These are phyloP conservation scores for Coprinopsis sp. DNA, from an alignment of 768 basidiomycete genomes.

Conservation along the genomic window DNA sequence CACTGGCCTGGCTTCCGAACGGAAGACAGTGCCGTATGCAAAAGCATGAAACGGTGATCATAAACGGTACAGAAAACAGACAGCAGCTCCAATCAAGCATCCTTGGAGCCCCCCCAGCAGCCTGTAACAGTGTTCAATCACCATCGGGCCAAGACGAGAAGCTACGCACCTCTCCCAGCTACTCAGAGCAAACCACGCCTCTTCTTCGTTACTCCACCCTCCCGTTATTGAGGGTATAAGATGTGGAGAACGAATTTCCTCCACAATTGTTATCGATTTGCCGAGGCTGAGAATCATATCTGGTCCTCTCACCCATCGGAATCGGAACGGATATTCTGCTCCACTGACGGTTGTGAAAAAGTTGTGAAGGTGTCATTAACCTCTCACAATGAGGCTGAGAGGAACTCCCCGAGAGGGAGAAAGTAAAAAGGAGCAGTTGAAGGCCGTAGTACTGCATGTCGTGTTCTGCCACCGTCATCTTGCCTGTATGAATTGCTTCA, in stretches of 20 bases:
- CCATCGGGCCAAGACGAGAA: not conserved
- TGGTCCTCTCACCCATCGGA: slow-evolving; percentile 75
- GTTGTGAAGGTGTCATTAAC: too few relatives aligned
- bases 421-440: too few relatives aligned
- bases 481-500: too few relatives aligned
- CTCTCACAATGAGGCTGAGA: too few relatives aligned
- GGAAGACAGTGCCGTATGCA: too few relatives aligned
- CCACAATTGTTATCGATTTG: slow-evolving; percentile 26
- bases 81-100: slow-evolving; percentile 84
- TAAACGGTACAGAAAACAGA: slow-evolving; percentile 92
- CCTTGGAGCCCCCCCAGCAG: slow-evolving; percentile 87
- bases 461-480: too few relatives aligned
- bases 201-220: slow-evolving; percentile 88
- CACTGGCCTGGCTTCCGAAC: too few relatives aligned
- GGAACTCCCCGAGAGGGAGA: too few relatives aligned
- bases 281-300: slow-evolving; percentile 61
- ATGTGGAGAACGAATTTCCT: slow-evolving; percentile 74
- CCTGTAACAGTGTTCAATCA: slow-evolving; percentile 34
- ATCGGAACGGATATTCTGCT: slow-evolving; percentile 77
- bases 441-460: too few relatives aligned
- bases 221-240: slow-evolving; percentile 79
- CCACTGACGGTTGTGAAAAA: slow-evolving; percentile 34
- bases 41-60: too few relatives aligned
- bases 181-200: slow-evolving; percentile 88
- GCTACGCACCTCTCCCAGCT: slow-evolving; percentile 82